Conservation (phyloP, 176 grass and related monocot species). For the Tuctoria greenei region DNA sequence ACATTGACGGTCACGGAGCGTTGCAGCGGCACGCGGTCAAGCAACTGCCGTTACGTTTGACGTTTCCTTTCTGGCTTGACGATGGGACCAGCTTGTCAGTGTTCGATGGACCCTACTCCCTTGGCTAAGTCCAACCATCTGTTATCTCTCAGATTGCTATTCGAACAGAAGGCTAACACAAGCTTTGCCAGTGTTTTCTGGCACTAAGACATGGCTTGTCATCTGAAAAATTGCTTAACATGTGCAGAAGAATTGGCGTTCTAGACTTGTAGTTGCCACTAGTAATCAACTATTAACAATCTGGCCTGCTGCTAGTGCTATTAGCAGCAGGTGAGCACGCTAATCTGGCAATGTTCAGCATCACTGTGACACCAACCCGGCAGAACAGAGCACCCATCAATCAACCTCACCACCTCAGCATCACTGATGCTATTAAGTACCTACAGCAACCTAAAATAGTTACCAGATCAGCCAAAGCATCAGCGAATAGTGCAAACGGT, state of each 20-base stretch:
- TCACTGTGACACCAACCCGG: background rate
- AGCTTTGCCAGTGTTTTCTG: background rate
- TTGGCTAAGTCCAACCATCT: background rate
- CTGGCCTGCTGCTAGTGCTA: background rate
- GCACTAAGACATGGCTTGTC: background rate
- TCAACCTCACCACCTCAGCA: background rate
- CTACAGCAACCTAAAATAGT: too few species aligned
- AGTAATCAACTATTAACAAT: background rate
- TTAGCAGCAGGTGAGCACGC: background rate
- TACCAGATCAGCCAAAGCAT: too few species aligned
- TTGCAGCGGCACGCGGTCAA: background rate
- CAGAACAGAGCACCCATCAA: background rate
- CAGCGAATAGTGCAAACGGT: background rate
- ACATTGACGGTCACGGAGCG: conserved; percentile 26
- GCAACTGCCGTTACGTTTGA: background rate
- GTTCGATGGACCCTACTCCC: background rate
- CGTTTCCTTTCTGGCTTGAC: background rate
- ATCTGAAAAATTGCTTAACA: background rate
- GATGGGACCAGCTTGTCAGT: background rate
- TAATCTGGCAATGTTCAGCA: background rate
- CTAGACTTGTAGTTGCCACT: background rate
- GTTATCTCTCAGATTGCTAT: background rate
- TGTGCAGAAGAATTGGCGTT: background rate
- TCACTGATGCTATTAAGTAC: background rate
- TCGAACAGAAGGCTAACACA: background rate